Base-by-base conservation (phyloP, 2,329 filamentous ascomycete species). In the Monosporascus sp. region DNA sequence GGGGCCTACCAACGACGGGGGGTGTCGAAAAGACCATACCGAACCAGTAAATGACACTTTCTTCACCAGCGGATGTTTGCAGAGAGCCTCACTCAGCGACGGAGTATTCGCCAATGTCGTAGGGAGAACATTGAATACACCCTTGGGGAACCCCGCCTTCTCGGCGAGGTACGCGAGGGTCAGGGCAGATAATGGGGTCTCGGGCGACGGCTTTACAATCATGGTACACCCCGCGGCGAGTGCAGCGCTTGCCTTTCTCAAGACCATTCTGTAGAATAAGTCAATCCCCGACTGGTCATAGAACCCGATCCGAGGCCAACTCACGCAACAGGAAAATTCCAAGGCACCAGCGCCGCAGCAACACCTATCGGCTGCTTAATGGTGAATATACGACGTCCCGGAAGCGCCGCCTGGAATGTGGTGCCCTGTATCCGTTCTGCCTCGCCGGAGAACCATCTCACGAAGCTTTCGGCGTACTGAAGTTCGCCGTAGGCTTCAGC, bases 31-130 rank as follows among this genome's bases (percentile, higher is more conserved):
- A 20, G 8, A 17, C 55, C 63, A 43, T 54, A 66, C 64, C 18
- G 65, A 66, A 18, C 89, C 89, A 0, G 89, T 93, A 61, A 93
- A 94, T 52, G 86, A 88, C 52, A 93, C 76, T 66, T 91, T 91
- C 49, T 73, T 74, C 0, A 79, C 71, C 0, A 69, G 53, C 0
- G 69, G 70, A 53, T 79, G 75, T 27, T 70, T 68, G 56, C 75
- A 78, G 1, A 80, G 69, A 1, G 72, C 70, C 62, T 77, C 75
- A 14, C 72, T 73, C 2, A 79, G 65, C 1, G 61, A 51, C 0
- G 76, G 75, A 0, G 76, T 78, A 48, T 75, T 73, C 0, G 67
- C 68, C 7, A 76, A 60, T 20, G 71, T 74, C 0, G 76, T 77
- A 0, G 74, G 74, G 47, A 79, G 46, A 2, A 79, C 70, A 45